Conservation (phyloP, 768 basidiomycete genomes). For the Amanita rubescens region DNA sequence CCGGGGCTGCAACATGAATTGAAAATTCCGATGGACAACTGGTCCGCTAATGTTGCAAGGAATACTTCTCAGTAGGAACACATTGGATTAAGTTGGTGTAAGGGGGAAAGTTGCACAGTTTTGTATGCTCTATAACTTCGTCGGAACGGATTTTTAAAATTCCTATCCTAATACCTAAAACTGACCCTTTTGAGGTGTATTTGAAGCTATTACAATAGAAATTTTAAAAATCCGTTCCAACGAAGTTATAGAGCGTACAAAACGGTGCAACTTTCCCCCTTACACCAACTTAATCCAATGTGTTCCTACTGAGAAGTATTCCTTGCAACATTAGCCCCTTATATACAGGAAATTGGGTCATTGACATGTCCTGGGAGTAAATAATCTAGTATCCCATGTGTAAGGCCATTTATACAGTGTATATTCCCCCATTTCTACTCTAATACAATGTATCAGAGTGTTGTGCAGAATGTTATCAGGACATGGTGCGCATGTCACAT, state of each 20-base stretch:
- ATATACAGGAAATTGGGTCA: background rate
- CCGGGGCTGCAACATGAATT: constrained; percentile 47
- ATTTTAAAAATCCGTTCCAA: background rate
- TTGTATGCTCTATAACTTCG: too few relatives aligned
- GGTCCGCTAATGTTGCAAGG: too few relatives aligned
- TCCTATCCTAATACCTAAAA: too few relatives aligned
- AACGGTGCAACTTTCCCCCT: background rate
- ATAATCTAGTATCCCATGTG: background rate
- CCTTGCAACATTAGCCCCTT: background rate
- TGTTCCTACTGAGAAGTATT: background rate
- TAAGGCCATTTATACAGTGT: background rate
- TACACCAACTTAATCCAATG: background rate
- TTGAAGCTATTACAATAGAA: background rate
- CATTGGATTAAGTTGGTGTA: too few relatives aligned
- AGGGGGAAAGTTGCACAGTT: too few relatives aligned
- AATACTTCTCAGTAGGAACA: too few relatives aligned
- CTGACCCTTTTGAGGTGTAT: too few relatives aligned
- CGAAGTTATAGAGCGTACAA: background rate
- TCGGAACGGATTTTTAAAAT: too few relatives aligned
- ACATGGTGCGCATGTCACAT: too few relatives aligned
- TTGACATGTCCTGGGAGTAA: background rate
- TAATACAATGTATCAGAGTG: background rate
- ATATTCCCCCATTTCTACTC: background rate
- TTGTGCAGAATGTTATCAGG: too few relatives aligned
- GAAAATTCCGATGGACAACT: constrained; percentile 68